Evolutionary conservation across 352 stramenopile genomes (phyloP), one percentile per base, ranked within the genome.

Genomic region (Globisporangium middletonii): DNA sequence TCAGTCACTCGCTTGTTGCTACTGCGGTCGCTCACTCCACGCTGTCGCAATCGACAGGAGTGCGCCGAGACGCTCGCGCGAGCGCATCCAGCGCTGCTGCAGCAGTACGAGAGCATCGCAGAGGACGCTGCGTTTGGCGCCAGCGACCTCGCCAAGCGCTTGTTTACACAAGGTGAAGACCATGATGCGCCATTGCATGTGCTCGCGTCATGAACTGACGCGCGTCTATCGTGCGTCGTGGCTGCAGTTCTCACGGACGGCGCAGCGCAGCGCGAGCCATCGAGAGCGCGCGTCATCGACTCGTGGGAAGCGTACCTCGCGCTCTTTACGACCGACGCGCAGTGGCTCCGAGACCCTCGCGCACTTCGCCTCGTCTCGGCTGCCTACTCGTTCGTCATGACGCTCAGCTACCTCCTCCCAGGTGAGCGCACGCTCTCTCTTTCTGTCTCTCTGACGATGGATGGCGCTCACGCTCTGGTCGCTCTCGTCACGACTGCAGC

Each of bases 331-430:
- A 62, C 59, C 44, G 57, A 72, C 8, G n/a, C 53, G 2, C 27
- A 42, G n/a, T 79, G 68, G 61, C 46, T 84, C n/a, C 33, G 55
- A 1, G 65, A 85, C 49, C 30, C 52, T 33, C 62, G 60, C 33
- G 69, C 68, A 5, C 12, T 84, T 30, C 68, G 79, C 7, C 66
- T 92, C 28, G 54, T 86, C 9, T 92, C 82, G 6, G 80, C 79
- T 13, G 74, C 76, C 15, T 89, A 84, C 69, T 87, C 79, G 19
- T 92, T 78, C 58, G 71, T 83, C 47, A 71, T 86, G 64, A 92
- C 82, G 19, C 69, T 92, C 23, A 71, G 59, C 28, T 66, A 67
- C 35, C 83, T 77, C 54, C 45, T 80, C 7, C 68, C 65, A 64
- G 55, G 71, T 65, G 18, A 53, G 27, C 47, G n/a, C 19, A 23